Conservation (phyloP, 2,329 filamentous ascomycete genomes). For the Paramyrothecium roridum region DNA sequence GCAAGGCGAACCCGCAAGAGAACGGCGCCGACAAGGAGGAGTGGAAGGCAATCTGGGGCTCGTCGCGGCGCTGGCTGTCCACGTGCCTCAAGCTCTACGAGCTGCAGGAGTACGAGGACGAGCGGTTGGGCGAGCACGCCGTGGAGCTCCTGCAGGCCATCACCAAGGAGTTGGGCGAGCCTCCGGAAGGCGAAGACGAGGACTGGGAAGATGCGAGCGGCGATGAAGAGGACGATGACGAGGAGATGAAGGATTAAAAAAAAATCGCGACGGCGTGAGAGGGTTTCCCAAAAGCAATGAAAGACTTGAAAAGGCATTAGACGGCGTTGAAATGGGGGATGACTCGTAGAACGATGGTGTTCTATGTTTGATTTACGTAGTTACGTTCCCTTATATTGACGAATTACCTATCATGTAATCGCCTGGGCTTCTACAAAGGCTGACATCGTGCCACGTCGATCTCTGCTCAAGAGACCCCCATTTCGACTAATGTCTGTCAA, state of each 20-base stretch:
- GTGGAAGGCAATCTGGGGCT: conserved; percentile 63
- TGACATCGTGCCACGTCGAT: too few relatives aligned
- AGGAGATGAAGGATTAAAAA: conserved; percentile 48
- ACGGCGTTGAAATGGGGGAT: conserved; percentile 18
- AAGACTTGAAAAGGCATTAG: conserved; percentile 12
- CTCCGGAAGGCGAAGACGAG: conserved; percentile 51
- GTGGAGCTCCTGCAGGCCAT: conserved; percentile 65
- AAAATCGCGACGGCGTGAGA: not conserved
- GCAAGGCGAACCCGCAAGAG: conserved; percentile 30
- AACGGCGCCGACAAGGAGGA: conserved; percentile 36
- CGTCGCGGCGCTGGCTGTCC: conserved; percentile 78
- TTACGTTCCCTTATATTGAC: not conserved
- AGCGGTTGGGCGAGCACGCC: conserved; percentile 71
- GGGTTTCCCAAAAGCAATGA: conserved; percentile 16
- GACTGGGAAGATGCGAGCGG: conserved; percentile 53
- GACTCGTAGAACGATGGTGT: not conserved
- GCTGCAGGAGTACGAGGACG: conserved; percentile 80
- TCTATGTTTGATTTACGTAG: not conserved
- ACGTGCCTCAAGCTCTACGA: conserved; percentile 79
- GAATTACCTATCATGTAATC: not conserved
- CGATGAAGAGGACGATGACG: conserved; percentile 46
- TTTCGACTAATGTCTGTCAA: too few relatives aligned
- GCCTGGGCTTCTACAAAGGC: too few relatives aligned
- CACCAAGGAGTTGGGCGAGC: conserved; percentile 61
- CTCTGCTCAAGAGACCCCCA: too few relatives aligned